These are phyloP conservation scores for Kockiozyma suomiensis DNA, from an alignment of 805 yeast genomes.

Conservation along the genomic window DNA sequence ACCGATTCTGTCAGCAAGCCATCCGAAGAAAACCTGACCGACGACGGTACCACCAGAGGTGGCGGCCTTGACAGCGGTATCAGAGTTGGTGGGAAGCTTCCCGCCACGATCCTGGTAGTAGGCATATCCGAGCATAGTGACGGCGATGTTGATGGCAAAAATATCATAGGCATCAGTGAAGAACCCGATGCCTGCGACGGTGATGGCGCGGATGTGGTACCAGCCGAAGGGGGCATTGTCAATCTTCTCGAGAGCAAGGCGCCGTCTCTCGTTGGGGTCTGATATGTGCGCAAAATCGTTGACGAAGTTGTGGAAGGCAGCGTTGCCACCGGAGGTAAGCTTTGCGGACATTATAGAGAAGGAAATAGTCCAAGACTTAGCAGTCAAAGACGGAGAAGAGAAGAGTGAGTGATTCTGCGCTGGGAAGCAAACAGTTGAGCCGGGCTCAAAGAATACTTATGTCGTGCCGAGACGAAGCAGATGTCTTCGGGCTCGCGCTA, in stretches of 20 bases:
- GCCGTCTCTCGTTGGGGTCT: conserved; percentile 61
- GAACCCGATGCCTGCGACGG: conserved; percentile 81
- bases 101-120: conserved; percentile 62
- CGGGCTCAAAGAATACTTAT: conserved; percentile 1
- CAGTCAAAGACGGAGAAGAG: not conserved
- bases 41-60: conserved; percentile 93
- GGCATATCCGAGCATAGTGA: conserved; percentile 75
- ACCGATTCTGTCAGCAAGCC: conserved; percentile 77
- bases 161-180: conserved; percentile 91
- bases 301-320: conserved; percentile 60
- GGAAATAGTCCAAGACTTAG: no score
- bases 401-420: not conserved
- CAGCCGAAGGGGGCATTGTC: conserved; percentile 61
- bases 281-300: conserved; percentile 58
- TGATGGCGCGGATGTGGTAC: conserved; percentile 51
- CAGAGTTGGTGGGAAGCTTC: conserved; percentile 66
- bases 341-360: conserved; percentile 5
- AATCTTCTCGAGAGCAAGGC: conserved; percentile 61
- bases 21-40: conserved; percentile 86
- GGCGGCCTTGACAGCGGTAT: conserved; percentile 78
- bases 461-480: not conserved
- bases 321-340: conserved; percentile 51
- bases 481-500: conserved; percentile 1
- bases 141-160: conserved; percentile 82
- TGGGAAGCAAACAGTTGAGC: not conserved